Conservation (phyloP, 2,329 filamentous ascomycete genomes). For the Madurella mycetomatis region DNA sequence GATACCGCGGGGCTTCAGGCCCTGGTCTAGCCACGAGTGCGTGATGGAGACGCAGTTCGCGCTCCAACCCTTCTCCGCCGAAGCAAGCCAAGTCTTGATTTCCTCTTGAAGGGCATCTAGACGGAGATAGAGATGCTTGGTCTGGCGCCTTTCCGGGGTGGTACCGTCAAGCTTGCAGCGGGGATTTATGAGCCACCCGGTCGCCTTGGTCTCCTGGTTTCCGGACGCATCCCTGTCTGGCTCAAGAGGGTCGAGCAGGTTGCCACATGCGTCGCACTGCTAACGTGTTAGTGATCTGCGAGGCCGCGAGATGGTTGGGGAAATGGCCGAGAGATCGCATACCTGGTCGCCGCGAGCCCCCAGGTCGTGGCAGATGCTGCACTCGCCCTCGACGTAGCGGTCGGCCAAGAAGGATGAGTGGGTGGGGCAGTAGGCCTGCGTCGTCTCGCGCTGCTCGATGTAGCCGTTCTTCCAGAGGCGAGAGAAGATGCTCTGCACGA, state of each 20-base stretch:
- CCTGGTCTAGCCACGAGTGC: conserved; percentile 76
- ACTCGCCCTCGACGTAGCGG: conserved; percentile 77
- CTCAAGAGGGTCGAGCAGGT: conserved; percentile 66
- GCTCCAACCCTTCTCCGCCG: conserved; percentile 72
- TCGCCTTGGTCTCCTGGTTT: conserved; percentile 22
- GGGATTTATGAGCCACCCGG: conserved; percentile 24
- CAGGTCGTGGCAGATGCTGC: conserved; percentile 66
- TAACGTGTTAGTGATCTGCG: background rate
- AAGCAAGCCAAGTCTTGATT: conserved; percentile 72
- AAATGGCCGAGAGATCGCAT: background rate
- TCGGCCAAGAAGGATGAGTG: conserved; percentile 78
- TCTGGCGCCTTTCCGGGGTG: conserved; percentile 72
- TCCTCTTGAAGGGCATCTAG: conserved; percentile 77
- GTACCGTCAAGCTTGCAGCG: conserved; percentile 88
- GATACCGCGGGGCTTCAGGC: conserved; percentile 80
- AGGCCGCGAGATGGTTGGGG: too few species aligned
- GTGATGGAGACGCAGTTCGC: conserved; percentile 72
- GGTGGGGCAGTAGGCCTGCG: conserved; percentile 83
- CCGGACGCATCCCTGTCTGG: conserved; percentile 36
- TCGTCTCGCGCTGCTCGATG: conserved; percentile 79
- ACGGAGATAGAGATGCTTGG: conserved; percentile 86
- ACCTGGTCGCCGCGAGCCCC: conserved; percentile 62
- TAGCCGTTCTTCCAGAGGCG: conserved; percentile 86
- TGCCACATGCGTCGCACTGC: conserved; percentile 56
- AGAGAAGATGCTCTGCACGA: conserved; percentile 85